These are phyloP conservation scores for Quercus cerris DNA, from an alignment of 306 rosid species.

Conservation along the genomic window DNA sequence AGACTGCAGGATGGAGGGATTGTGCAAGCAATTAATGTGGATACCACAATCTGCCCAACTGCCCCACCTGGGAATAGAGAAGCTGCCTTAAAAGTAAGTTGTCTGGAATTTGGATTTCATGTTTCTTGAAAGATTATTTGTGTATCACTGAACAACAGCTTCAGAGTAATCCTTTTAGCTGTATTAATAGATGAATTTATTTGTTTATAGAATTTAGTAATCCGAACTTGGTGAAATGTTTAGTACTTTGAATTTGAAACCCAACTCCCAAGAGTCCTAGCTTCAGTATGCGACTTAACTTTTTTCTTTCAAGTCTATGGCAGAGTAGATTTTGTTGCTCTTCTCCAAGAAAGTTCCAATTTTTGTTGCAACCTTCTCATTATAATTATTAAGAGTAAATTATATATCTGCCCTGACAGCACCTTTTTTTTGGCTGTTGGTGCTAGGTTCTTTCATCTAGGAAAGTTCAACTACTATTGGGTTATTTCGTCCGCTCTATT, in stretches of 20 bases:
- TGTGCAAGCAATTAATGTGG: constrained; percentile 80
- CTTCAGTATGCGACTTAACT: neutral
- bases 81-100: constrained; percentile 77
- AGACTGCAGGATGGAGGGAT: constrained; percentile 74
- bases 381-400: neutral
- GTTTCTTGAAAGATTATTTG: constrained; percentile 10
- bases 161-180: neutral
- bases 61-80: constrained; percentile 89
- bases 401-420: neutral
- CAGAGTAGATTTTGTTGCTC: neutral
- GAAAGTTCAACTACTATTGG: constrained; percentile 81
- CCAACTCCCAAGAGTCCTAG: neutral
- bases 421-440: constrained; percentile 6
- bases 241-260: neutral
- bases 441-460: constrained; percentile 77
- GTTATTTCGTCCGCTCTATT: constrained; percentile 71
- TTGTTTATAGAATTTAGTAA: neutral
- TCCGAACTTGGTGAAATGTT: neutral
- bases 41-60: constrained; percentile 62
- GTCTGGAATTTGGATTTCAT: constrained; percentile 16
- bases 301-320: neutral
- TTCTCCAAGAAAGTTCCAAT: neutral
- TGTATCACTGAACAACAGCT: neutral
- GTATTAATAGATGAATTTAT: neutral
- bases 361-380: neutral